Evolutionary conservation across 805 yeast species (phyloP), one percentile per base, ranked within the genome.

Genomic region (Candida insectorum): DNA sequence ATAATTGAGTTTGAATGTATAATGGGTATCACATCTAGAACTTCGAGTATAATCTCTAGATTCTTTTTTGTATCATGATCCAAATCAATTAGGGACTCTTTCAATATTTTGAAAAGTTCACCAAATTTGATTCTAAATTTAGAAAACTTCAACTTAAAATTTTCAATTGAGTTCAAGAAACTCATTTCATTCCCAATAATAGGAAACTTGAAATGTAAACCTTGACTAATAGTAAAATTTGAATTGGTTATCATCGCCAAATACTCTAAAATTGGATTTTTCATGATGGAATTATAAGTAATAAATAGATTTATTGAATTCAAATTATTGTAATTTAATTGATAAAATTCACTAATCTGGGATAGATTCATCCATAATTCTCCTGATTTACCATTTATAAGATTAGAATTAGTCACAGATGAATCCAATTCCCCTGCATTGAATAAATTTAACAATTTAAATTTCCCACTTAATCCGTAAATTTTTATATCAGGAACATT

Each of bases 191-290:
- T 81, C 51, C 78, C 82, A 43, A 82, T 73, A 2, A 84, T 73
- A 1, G 84, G 80, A 52, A 81, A 80, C 36, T 80, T 62, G 58
- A 80, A 80, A 49, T 84, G 91, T 25, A 83, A 52, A 1, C 86
- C 81, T 44, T 81, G 81, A n/a, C 84, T 75, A 4, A 85, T 54
- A 2, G 88, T 79, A 51, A 79, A 80, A 52, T 83, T 89, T 47
- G 84, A 81, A 42, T 79, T 76, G 44, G 83, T 66, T 17, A 75
- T 61, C 24, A 81, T 73, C 24, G 86, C 77, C 39, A 85, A 54
- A 51, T 81, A 86, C 38, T 80, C 81, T 25, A 85, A 54, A 16
- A 84, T 54, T 3, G 85, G 85, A 40, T 81, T 85, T 40, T 82
- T 67, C 19, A 82, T 65, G 2, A 87, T 85, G 4, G 88, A 77